Conservation (phyloP, 495 filamentous ascomycete species). For the Penicillium psychrofluorescens region DNA sequence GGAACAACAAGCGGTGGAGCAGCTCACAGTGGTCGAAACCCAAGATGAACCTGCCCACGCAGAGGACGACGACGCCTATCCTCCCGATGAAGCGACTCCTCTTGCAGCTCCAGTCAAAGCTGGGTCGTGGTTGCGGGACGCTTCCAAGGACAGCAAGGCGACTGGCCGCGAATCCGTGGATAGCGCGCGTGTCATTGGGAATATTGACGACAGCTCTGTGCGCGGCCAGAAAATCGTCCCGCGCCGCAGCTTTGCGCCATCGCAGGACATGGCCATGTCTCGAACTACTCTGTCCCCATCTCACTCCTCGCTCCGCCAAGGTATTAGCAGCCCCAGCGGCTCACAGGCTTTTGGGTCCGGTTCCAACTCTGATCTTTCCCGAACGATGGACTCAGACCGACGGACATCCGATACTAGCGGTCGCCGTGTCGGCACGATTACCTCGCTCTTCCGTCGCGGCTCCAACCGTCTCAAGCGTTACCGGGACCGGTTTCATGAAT, state of each 20-base stretch:
- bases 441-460: conserved; percentile 68
- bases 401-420: conserved; percentile 42
- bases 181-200: conserved; percentile 27
- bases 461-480: conserved; percentile 51
- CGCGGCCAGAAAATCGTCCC: conserved; percentile 23
- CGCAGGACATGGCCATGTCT: conserved; percentile 41
- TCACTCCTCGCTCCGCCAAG: conserved; percentile 46
- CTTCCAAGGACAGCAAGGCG: conserved; percentile 20
- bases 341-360: conserved; percentile 48
- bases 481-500: conserved; percentile 45
- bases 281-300: conserved; percentile 50
- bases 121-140: conserved; percentile 27
- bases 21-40: not conserved
- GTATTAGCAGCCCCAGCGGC: conserved; percentile 41
- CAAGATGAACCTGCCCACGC: not conserved
- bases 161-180: conserved; percentile 23
- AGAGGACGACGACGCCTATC: not conserved
- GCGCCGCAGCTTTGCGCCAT: conserved; percentile 32
- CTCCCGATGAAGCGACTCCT: conserved; percentile 3
- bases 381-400: conserved; percentile 29
- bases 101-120: conserved; percentile 6
- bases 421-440: conserved; percentile 42
- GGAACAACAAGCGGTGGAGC: conserved; percentile 8
- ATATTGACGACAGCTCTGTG: conserved; percentile 32
- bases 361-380: conserved; percentile 40